phyloP scores from a whole-genome alignment of 768 basidiomycete species.

The Mrakia frigida region DNA sequence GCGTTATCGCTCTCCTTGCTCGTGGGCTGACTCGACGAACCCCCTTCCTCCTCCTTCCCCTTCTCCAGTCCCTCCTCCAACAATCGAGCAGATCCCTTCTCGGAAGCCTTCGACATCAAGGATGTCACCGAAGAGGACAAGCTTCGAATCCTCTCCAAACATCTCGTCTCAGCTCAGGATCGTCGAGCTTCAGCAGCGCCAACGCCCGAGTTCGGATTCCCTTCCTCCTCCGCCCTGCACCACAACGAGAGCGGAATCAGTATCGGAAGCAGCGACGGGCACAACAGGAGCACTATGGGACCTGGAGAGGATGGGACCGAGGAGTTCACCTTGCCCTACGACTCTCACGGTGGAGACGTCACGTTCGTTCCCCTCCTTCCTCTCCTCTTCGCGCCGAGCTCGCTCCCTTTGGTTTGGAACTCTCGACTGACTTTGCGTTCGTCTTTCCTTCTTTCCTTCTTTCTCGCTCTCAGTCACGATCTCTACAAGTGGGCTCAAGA shows the following conservation, averaged over 20 bases:
- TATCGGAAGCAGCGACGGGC: constrained; percentile 13
- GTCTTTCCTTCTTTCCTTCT: not conserved
- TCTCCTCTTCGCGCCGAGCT: not conserved
- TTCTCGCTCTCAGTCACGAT: constrained; percentile 54
- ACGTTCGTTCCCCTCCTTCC: constrained; percentile 55
- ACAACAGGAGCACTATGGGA: constrained; percentile 20
- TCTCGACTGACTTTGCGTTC: not conserved
- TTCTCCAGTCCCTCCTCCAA: not conserved
- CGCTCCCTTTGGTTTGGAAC: not conserved
- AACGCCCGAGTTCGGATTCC: not conserved
- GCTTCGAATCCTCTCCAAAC: constrained; percentile 21
- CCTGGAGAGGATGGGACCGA: constrained; percentile 54
- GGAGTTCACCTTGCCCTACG: constrained; percentile 79
- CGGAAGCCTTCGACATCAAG: constrained; percentile 21
- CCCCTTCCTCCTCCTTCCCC: not conserved
- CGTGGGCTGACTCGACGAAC: not conserved
- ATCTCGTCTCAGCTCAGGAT: constrained; percentile 30
- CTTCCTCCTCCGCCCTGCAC: constrained; percentile 14
- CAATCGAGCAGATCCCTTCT: constrained; percentile 11
- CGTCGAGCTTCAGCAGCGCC: constrained; percentile 12
- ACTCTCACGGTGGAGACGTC: constrained; percentile 81
- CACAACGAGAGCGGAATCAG: constrained; percentile 27
- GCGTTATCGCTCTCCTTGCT: not conserved
- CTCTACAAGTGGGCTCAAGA: constrained; percentile 94
- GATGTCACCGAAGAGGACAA: constrained; percentile 26